Conservation (phyloP, 2,329 filamentous ascomycete genomes). For the Colletotrichum salicis region DNA sequence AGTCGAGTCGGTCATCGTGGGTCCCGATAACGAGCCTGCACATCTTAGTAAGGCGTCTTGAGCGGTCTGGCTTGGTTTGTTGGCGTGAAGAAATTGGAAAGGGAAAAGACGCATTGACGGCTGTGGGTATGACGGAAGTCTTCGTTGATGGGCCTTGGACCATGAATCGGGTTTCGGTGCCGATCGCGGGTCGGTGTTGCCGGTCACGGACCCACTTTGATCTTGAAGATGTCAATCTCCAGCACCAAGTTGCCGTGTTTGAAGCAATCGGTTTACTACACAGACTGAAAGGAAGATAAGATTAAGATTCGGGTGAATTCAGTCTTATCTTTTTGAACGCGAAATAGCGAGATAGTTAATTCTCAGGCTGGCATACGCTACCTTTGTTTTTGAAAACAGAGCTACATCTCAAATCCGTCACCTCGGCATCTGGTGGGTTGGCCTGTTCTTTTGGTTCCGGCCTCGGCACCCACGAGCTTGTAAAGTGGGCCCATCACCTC, state of each 20-base stretch:
- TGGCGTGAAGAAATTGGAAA: slow-evolving; percentile 2
- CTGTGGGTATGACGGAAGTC: slow-evolving; percentile 14
- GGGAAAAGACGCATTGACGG: background rate
- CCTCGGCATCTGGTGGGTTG: slow-evolving; percentile 14
- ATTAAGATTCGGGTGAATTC: too few species aligned
- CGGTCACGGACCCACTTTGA: background rate
- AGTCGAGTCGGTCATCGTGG: slow-evolving; percentile 10
- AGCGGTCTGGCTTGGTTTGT: slow-evolving; percentile 9
- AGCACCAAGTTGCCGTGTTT: background rate
- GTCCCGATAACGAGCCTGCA: background rate
- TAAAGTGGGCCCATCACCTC: background rate
- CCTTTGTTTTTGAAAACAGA: background rate
- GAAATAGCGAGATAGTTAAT: background rate
- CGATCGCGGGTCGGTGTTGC: slow-evolving; percentile 24
- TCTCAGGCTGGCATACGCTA: background rate
- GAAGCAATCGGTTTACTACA: too few species aligned
- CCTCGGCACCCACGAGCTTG: slow-evolving; percentile 20
- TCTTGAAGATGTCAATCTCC: background rate
- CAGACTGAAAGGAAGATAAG: background rate
- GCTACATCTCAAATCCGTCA: background rate
- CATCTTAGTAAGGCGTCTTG: background rate
- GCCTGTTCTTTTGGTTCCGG: slow-evolving; percentile 15
- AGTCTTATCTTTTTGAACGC: background rate
- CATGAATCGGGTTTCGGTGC: slow-evolving; percentile 14
- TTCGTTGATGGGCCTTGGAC: background rate